Base-by-base conservation (phyloP, 169 alveolate species). In the Theileria sp. region DNA sequence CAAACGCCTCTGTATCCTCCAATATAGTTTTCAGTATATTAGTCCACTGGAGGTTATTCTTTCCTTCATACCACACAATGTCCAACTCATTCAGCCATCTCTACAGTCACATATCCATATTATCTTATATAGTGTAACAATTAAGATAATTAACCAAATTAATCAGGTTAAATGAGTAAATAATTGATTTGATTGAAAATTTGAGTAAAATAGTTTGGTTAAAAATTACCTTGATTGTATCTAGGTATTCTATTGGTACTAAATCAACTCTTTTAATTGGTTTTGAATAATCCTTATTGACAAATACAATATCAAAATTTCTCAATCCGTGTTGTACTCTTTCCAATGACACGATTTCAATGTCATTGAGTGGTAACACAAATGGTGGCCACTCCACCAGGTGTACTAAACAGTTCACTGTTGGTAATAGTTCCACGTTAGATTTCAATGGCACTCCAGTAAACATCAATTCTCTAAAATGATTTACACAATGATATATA, bases 341-440 rank as follows among this genome's bases (percentile, higher is more conserved):
- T 91, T 98, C 99, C 71, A 98, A 95, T 28, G 98, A 97, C 7
- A 97, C 98, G 4, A 95, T 89, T 86, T 98, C 99, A 25, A 98
- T 94, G 68, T 98, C 99, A 64, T 92, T 97, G 61, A 98, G 94
- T 26, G 97, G 92, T 38, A 97, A 92, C 10, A 98, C 98, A 75
- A 97, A 98, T 49, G 98, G 98, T 25, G 99, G 99, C 92, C 95
- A 93, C 79, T 98, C 99, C 49, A 94, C 93, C 64, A 98, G 81
- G 69, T 96, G 97, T 30, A 97, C 96, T 56, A 98, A 80, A 69
- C 99, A 96, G 79, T 96, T 95, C 28, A 96, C 97, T 6, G 99
- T 96, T 0, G 99, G 99, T 77, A 94, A 89, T 23, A 98, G 86
- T 76, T 94, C 96, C 1, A 96, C 99, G 75, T 95, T 96, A 62